Percentiles rank a stretch among this genome's conserved stretches.
Evolutionary conservation across 1,284 basidiomycete species (phyloP).

Genomic region (Microbotryomycetes sp.): DNA sequence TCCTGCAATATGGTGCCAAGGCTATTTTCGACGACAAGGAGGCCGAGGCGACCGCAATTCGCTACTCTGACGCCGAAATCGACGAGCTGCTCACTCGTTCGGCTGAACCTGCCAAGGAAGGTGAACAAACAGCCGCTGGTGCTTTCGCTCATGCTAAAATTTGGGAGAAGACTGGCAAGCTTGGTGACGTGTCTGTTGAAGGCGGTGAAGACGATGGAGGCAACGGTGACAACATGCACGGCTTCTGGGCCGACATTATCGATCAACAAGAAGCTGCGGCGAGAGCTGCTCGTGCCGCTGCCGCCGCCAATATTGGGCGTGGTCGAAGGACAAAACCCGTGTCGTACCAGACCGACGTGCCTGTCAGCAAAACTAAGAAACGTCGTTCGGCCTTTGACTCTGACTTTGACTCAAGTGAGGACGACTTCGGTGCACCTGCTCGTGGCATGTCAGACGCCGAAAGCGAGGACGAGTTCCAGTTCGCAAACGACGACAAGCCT

Average conservation of each 20-base stretch:
- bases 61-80: slow-evolving; percentile 40
- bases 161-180: slow-evolving; percentile 35
- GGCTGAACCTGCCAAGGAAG: slow-evolving; percentile 19
- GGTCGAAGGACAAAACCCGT: slow-evolving; percentile 7
- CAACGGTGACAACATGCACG: slow-evolving; percentile 15
- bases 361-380: not conserved
- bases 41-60: slow-evolving; percentile 37
- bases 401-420: not conserved
- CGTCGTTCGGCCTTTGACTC: not conserved
- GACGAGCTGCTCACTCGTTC: slow-evolving; percentile 39
- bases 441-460: slow-evolving; percentile 7
- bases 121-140: slow-evolving; percentile 25
- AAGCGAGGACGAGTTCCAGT: slow-evolving; percentile 3
- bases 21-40: slow-evolving; percentile 42
- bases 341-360: not conserved
- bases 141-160: slow-evolving; percentile 41
- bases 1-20: slow-evolving; percentile 42
- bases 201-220: slow-evolving; percentile 15
- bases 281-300: slow-evolving; percentile 8
- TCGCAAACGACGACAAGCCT: slow-evolving; percentile 8
- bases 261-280: slow-evolving; percentile 36
- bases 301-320: slow-evolving; percentile 17
- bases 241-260: slow-evolving; percentile 39
- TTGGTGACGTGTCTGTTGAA: slow-evolving; percentile 20
- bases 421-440: slow-evolving; percentile 9